Evolutionary conservation across 2,329 filamentous ascomycete genomes (phyloP).

Genomic region (Emmonsiellopsis sp.): DNA sequence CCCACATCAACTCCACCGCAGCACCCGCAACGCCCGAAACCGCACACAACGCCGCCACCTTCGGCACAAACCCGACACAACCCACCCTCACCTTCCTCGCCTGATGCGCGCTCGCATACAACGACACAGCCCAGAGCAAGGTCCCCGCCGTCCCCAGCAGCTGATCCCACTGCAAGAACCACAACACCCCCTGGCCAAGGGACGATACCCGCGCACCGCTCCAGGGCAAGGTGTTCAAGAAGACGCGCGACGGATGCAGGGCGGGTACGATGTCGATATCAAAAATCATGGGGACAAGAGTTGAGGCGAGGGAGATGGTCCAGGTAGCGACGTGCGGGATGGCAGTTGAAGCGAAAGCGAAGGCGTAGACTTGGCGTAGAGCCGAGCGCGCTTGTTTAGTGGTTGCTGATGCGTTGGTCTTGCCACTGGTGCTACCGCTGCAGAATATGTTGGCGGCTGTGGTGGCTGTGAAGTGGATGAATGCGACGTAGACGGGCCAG

Average conservation of each 20-base stretch:
- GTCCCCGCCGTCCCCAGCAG: slow-evolving; percentile 33
- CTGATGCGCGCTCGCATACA: slow-evolving; percentile 25
- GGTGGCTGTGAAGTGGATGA: slow-evolving; percentile 21
- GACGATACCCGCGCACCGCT: slow-evolving; percentile 19
- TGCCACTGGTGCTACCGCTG: slow-evolving; percentile 13
- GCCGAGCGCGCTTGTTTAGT: slow-evolving; percentile 16
- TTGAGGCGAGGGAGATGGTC: slow-evolving; percentile 31
- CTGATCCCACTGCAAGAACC: slow-evolving; percentile 43
- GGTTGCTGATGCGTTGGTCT: neutral
- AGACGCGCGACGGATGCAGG: slow-evolving; percentile 32
- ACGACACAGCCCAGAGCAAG: slow-evolving; percentile 36
- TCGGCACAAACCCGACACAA: slow-evolving; percentile 21
- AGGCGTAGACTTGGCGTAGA: slow-evolving; percentile 32
- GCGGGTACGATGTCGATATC: slow-evolving; percentile 20
- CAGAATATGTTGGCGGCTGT: slow-evolving; percentile 14
- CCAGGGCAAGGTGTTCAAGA: slow-evolving; percentile 26
- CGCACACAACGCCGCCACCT: slow-evolving; percentile 25
- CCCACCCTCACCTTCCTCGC: slow-evolving; percentile 13
- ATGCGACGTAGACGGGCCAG: slow-evolving; percentile 39
- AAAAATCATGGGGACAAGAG: slow-evolving; percentile 27
- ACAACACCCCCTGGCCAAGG: slow-evolving; percentile 33
- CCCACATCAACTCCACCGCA: slow-evolving; percentile 39
- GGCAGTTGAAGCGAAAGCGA: slow-evolving; percentile 31
- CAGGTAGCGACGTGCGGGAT: slow-evolving; percentile 33
- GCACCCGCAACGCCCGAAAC: slow-evolving; percentile 37